Conservation (phyloP, 352 stramenopile genomes). For the Phytophthora sansomeana region DNA sequence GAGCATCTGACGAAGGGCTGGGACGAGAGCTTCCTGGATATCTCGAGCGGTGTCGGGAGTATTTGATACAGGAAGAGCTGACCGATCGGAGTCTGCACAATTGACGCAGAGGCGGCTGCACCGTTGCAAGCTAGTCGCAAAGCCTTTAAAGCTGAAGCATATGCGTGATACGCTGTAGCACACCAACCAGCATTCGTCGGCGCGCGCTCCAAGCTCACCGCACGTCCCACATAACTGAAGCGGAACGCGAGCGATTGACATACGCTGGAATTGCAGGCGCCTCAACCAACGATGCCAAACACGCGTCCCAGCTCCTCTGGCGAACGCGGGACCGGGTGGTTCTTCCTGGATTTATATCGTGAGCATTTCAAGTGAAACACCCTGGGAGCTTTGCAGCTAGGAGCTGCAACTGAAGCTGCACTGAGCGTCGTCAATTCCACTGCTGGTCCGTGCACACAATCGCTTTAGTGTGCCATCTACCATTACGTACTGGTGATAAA, state of each 20-base stretch:
- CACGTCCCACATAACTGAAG: slow-evolving; percentile 22
- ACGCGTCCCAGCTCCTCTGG: slow-evolving; percentile 21
- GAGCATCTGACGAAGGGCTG: slow-evolving; percentile 12
- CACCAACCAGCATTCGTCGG: not conserved
- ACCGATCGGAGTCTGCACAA: not conserved
- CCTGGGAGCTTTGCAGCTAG: too few relatives aligned
- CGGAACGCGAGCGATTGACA: slow-evolving; percentile 19
- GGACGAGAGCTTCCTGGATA: not conserved
- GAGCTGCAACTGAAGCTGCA: too few relatives aligned
- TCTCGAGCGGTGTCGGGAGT: too few relatives aligned
- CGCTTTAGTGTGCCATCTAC: not conserved
- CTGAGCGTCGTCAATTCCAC: not conserved
- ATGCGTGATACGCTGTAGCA: not conserved
- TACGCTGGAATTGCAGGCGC: slow-evolving; percentile 20
- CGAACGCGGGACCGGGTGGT: slow-evolving; percentile 14
- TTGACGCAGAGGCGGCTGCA: not conserved
- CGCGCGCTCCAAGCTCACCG: not conserved
- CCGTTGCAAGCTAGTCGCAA: not conserved
- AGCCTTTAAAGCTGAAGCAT: not conserved
- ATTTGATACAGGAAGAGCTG: too few relatives aligned
- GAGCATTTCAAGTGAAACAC: not conserved
- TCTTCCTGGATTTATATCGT: slow-evolving; percentile 29
- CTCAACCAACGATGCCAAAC: slow-evolving; percentile 17
- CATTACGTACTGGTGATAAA: not conserved
- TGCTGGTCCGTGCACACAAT: not conserved